These are phyloP conservation scores for Talaromyces sp. DNA, from an alignment of 2,329 filamentous ascomycete species.

Conservation along the genomic window DNA sequence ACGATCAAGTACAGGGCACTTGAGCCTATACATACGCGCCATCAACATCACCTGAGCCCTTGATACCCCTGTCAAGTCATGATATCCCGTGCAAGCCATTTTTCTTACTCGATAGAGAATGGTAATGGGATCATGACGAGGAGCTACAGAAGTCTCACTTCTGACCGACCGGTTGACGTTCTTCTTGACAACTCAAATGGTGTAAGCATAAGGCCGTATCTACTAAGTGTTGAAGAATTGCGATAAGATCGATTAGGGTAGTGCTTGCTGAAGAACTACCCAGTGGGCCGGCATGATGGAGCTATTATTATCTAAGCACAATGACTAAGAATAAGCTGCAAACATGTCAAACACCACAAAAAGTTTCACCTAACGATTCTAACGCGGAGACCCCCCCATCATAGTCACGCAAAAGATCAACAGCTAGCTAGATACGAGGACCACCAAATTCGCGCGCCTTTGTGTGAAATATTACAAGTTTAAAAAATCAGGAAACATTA, in stretches of 20 bases:
- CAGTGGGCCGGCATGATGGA: not conserved
- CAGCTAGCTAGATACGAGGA: not conserved
- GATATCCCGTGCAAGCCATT: not conserved
- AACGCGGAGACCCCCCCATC: not conserved
- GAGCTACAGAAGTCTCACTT: not conserved
- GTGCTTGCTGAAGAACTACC: not conserved
- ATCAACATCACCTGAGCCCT: not conserved
- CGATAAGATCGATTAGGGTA: not conserved
- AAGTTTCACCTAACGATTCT: not conserved
- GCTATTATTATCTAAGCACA: slow-evolving; percentile 10
- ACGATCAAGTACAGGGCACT: not conserved
- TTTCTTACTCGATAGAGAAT: slow-evolving; percentile 5
- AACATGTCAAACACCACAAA: slow-evolving; percentile 21
- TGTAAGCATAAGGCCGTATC: no score
- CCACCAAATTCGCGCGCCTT: not conserved
- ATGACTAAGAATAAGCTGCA: slow-evolving; percentile 7
- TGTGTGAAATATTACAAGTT: not conserved
- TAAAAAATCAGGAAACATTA: not conserved
- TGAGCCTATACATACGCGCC: not conserved
- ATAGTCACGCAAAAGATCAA: not conserved
- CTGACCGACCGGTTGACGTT: not conserved
- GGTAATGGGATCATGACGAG: not conserved
- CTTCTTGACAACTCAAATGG: not conserved
- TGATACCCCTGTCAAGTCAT: not conserved
- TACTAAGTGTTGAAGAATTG: not conserved